Evolutionary conservation across 208 protist species (phyloP), one percentile per base, ranked within the genome.

Genomic region (Trypanosoma caninum): DNA sequence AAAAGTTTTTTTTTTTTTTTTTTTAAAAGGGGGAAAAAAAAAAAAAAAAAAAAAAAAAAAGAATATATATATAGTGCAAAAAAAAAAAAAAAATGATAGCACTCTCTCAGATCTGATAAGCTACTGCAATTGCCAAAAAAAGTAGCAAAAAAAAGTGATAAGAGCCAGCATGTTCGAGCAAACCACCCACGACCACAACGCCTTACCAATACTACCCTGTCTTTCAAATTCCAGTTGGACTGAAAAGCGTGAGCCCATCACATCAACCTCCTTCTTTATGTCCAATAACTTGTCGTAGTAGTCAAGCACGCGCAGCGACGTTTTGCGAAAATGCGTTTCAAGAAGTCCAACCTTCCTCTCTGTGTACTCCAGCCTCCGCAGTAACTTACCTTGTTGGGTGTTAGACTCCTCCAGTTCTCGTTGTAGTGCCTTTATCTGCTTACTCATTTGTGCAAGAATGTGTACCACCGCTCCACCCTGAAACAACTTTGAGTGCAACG

Each of bases 371-470:
- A 70, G 27, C 40, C 41, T 51, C 28, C 18, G 18, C 50, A 41
- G 10, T 42, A 46, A 34, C 13, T 54, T 33, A 7, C 28, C 18
- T 18, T 65, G 20, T 11, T 18, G 28, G 2, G 14, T 0, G 11
- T 6, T 28, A 22, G 41, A 27, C 30, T 57, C 61, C 13, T 64
- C 56, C 35, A 75, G 23, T 30, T 54, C 62, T 13, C 59, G 54
- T 47, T 75, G 69, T 18, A 75, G 16, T 6, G 33, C 7, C 35
- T 70, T 69, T 2, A 65, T 53, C 31, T 75, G 69, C 23, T 65
- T 75, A 34, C 42, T 70, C 54, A 75, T 61, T 35, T 70, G 69
- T 28, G 50, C 20, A 28, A 75, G 48, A 22, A 75, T 63, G 2
- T 64, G 51, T 30, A 75, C n/a, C 16, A 18, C 55, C 14, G 69